Base-by-base conservation (phyloP, 768 basidiomycete species). In the Phaeotremella fagi region DNA sequence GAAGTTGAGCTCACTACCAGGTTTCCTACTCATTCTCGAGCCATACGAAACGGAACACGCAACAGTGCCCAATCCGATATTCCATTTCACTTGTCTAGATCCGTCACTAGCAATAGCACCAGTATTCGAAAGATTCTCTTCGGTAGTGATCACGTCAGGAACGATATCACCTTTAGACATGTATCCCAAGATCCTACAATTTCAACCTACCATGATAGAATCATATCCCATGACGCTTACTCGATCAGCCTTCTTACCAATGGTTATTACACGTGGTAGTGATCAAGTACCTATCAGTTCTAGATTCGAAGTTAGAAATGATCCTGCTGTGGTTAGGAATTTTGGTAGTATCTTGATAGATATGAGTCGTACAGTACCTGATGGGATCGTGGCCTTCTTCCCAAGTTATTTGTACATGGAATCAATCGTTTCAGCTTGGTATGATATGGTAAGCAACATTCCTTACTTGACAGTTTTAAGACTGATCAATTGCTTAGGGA, bases 331-430 rank as follows among this genome's bases (percentile, higher is more conserved):
- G 11, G 95, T 99, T 49, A 84, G 95, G 54, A 99, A 99, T 75
- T 99, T 98, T 68, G 95, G 95, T 22, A 95, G 87, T 69, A 95
- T 99, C 75, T 83, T 99, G 33, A 83, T 98, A 58, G 95, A 99
- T 74, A 98, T 95, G 79, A 89, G 88, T 78, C 92, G 92, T 72
- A 90, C 88, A 49, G 92, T 99, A 1, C 95, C 95, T 6, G 95
- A 99, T 75, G 95, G 95, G 12, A 88, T 99, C 57, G 95, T 98
- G 18, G 92, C 91, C 3, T 99, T 99, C 80, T 99, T 99, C 76
- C 95, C 95, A 18, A 90, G 88, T 76, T 99, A 99, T 77, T 83
- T 99, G 14, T 99, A 99, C 75, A 99, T 99, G 95, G 95, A 99
- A 75, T 91, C 89, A 22, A 99, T 99, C 54, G 95, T 98, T 11